Evolutionary conservation across 768 basidiomycete species (phyloP).

Genomic region (Multifurca ochricompacta): DNA sequence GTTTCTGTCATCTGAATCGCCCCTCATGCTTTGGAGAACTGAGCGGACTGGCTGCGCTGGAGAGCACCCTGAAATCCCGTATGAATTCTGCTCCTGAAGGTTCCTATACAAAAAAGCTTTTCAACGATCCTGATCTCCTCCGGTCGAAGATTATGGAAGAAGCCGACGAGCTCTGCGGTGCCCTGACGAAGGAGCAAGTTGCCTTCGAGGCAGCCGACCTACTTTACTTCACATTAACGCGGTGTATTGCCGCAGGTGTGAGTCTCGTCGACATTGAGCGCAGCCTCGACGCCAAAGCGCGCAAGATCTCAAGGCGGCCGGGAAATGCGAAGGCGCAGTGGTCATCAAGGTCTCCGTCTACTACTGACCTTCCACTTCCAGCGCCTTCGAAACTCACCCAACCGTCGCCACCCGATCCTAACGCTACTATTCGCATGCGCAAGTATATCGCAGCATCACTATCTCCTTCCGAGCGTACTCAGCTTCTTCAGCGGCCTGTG

Average conservation of each 20-base stretch:
- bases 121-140: slow-evolving; percentile 73
- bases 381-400: slow-evolving; percentile 19
- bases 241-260: slow-evolving; percentile 80
- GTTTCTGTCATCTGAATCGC: slow-evolving; percentile 89
- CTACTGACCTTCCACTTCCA: slow-evolving; percentile 21
- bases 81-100: slow-evolving; percentile 74
- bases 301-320: slow-evolving; percentile 75
- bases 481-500: slow-evolving; percentile 81
- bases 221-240: slow-evolving; percentile 83
- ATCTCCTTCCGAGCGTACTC: slow-evolving; percentile 46
- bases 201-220: slow-evolving; percentile 96
- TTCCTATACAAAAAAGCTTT: slow-evolving; percentile 85
- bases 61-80: slow-evolving; percentile 68
- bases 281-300: slow-evolving; percentile 78
- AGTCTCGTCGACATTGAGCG: slow-evolving; percentile 74
- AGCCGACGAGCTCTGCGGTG: slow-evolving; percentile 91
- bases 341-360: slow-evolving; percentile 24
- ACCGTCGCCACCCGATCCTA: slow-evolving; percentile 25
- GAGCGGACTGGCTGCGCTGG: slow-evolving; percentile 73
- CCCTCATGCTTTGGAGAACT: slow-evolving; percentile 84
- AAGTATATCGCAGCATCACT: slow-evolving; percentile 50
- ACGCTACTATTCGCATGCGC: slow-evolving; percentile 67
- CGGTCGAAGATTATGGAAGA: slow-evolving; percentile 97
- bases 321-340: slow-evolving; percentile 92
- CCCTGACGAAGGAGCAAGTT: slow-evolving; percentile 68